Evolutionary conservation across 768 basidiomycete genomes (phyloP), one percentile per base, ranked within the genome.

Genomic region (Lyophyllum semitale): DNA sequence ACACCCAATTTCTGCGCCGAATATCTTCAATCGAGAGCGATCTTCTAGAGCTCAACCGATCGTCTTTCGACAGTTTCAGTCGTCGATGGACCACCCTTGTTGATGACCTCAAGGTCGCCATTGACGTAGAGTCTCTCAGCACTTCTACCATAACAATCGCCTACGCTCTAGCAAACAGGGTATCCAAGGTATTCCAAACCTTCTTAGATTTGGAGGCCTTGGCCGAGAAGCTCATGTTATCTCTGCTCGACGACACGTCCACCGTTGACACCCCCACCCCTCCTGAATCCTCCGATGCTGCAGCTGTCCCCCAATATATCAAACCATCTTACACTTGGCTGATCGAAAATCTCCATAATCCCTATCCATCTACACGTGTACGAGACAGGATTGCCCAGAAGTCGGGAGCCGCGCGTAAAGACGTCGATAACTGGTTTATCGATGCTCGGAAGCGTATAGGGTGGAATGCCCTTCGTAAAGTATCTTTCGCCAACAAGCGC

Each of bases 391-490:
- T 83, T 32, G 59, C 75, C 1, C 51, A 2, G 0, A 47, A 62
- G 1, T 62, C 73, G 0, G 59, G 63, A 0, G 68, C 25, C 18
- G 52, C 58, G 0, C 13, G 68, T 1, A 71, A 63, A 53, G 73
- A 77, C 0, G 46, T 84, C 46, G 75, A 77, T 38, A 62, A 65
- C 0, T 84, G 84, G 84, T 84, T 84, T 29, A 60, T 72, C 17
- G 76, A 78, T 15, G 68, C 66, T 2, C 74, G 84, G 0, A 77
- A 75, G n/a, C 77, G 81, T 0, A 83, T 84, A 0, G 82, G 83
- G 0, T 85, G 84, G 84, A 83, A 77, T 11, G 22, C 46, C 0
- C 51, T 82, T 0, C 74, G 78, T 1, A 72, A 67, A 32, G 33
- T 49, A 0, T 66, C 57, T 13, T 80, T 77, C 48, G 29, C 53